Evolutionary conservation across 2,329 filamentous ascomycete species (phyloP).

Genomic region (Arthroderma sp.): DNA sequence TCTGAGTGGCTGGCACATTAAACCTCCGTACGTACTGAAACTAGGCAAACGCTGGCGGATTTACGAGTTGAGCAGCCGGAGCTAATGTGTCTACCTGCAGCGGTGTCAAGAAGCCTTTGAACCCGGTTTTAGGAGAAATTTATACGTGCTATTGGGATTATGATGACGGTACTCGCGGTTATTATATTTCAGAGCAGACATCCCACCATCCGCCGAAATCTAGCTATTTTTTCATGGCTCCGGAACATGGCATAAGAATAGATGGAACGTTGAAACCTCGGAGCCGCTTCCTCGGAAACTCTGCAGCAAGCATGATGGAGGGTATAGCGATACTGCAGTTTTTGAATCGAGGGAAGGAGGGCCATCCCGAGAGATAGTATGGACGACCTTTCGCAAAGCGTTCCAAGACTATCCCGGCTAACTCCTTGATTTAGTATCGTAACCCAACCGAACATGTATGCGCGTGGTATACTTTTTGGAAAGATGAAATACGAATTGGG

Average conservation of each 20-base stretch:
- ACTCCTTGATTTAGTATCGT: slow-evolving; percentile 49
- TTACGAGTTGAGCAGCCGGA: neutral
- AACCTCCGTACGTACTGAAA: slow-evolving; percentile 62
- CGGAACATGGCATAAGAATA: slow-evolving; percentile 84
- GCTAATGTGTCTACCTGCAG: slow-evolving; percentile 33
- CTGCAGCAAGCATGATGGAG: slow-evolving; percentile 95
- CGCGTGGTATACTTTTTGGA: slow-evolving; percentile 86
- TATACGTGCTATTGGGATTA: slow-evolving; percentile 96
- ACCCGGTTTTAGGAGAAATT: slow-evolving; percentile 88
- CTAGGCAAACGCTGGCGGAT: neutral
- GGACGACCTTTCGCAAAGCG: slow-evolving; percentile 21
- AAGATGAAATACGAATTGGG: slow-evolving; percentile 99
- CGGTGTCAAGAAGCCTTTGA: slow-evolving; percentile 95
- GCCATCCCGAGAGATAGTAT: slow-evolving; percentile 73
- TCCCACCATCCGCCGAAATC: slow-evolving; percentile 98
- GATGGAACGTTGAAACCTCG: slow-evolving; percentile 90
- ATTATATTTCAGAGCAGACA: slow-evolving; percentile 95
- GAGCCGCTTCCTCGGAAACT: slow-evolving; percentile 93
- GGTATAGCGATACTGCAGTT: slow-evolving; percentile 79
- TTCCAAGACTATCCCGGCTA: slow-evolving; percentile 6
- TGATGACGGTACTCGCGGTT: slow-evolving; percentile 67
- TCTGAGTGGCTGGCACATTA: slow-evolving; percentile 96
- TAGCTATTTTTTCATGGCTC: slow-evolving; percentile 97
- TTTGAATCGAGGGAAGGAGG: slow-evolving; percentile 58
- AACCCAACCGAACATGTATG: slow-evolving; percentile 99